Base-by-base conservation (phyloP, 108 stramenopile species). In the Fragilariopsis cylindrus region DNA sequence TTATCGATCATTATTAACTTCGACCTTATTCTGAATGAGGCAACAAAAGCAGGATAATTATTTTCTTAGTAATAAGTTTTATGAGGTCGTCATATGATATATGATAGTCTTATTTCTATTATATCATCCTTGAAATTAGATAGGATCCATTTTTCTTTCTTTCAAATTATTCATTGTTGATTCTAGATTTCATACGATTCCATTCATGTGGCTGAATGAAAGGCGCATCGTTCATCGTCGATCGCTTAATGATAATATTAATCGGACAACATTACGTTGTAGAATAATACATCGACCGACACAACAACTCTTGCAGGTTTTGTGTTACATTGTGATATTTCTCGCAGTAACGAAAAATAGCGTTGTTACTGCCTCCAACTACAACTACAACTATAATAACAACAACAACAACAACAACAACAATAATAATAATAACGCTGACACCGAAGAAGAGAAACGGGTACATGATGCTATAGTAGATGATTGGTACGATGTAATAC, bases 401-500 rank as follows among this genome's bases (percentile, higher is more conserved):
- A 52, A 13, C 50, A 52, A 52, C 50, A 13, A 2, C 30, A 53
- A 53, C 30, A 53, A 53, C 58, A 18, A 30, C 3, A 30, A 16
- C 2, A 60, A 12, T 12, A 21, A 16, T 30, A 21, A 3, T 60
- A 18, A 4, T 9, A 18, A 60, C 58, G 8, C 13, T 21, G 19
- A 60, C 16, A 8, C n/a, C 8, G 46, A 52, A 50, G 67, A 68
- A 68, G 46, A 47, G 67, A 19, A 50, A n/a, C 48, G 67, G 16
- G 18, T 68, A 45, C 67, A 50, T 18, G 67, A 48, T 5, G 30
- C 50, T 7, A 52, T 68, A 5, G 49, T 48, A 4, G 67, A 68
- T 39, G 48, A 50, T 18, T 68, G 67, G 67, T 68, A 39, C 30
- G 67, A 68, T 49, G 7, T 68, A 39, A 19, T 68, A 41, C 67